Percentiles rank a stretch among this genome's conserved stretches.
Conservation (phyloP, 768 basidiomycete species). For the Naganishia antarctica region DNA sequence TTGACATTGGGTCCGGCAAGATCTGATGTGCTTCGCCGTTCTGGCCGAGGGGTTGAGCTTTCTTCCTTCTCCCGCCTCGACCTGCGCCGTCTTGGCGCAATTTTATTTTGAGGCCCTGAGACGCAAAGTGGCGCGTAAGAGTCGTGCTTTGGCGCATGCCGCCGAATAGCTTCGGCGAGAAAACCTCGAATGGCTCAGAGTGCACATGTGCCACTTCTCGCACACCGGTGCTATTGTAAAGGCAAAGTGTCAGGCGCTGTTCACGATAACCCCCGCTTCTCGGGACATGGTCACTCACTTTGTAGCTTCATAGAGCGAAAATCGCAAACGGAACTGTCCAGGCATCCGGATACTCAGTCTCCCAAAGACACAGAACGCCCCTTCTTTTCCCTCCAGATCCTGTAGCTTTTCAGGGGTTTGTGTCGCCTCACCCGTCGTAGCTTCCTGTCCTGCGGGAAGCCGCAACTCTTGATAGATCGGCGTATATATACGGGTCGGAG, state of each 20-base stretch:
- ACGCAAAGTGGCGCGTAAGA: conserved; percentile 48
- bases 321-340: conserved; percentile 45
- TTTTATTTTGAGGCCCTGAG: conserved; percentile 50
- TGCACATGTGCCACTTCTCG: conserved; percentile 36
- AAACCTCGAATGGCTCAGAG: conserved; percentile 49
- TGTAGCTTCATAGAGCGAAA: conserved; percentile 44
- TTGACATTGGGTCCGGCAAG: no score
- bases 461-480: conserved; percentile 32
- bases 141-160: conserved; percentile 48
- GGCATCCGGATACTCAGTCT: conserved; percentile 47
- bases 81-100: conserved; percentile 39
- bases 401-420: conserved; percentile 47
- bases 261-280: neutral
- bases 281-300: conserved; percentile 40
- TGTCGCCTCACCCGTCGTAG: conserved; percentile 47
- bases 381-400: conserved; percentile 38
- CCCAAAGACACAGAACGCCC: conserved; percentile 47
- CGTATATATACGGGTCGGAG: neutral
- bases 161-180: conserved; percentile 49
- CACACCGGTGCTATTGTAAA: conserved; percentile 24
- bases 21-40: neutral
- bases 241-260: neutral
- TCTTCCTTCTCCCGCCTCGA: conserved; percentile 14
- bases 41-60: neutral
- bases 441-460: conserved; percentile 44